Percentiles rank a stretch among this genome's conserved stretches.
phyloP scores from a whole-genome alignment of 1,284 basidiomycete genomes.

The Cerrena zonata region DNA sequence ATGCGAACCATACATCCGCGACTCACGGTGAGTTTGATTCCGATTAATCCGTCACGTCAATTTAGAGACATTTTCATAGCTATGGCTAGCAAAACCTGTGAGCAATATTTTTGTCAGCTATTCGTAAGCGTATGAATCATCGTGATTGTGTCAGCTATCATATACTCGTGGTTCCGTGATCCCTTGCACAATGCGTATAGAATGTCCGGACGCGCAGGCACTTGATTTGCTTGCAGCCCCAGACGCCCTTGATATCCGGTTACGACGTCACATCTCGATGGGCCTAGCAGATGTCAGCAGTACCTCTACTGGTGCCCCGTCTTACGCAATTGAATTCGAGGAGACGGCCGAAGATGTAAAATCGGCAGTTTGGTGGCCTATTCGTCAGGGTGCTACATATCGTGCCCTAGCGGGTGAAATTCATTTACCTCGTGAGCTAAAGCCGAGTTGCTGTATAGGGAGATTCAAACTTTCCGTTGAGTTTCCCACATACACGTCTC shows the following conservation, averaged over 20 bases:
- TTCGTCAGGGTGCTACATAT: not conserved
- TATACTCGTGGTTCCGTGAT: constrained; percentile 24
- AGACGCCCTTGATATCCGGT: constrained; percentile 17
- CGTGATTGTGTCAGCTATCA: constrained; percentile 13
- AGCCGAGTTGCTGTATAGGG: constrained; percentile 18
- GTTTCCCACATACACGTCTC: constrained; percentile 8
- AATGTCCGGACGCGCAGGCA: constrained; percentile 22
- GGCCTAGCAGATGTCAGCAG: constrained; percentile 5
- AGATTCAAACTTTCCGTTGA: constrained; percentile 20
- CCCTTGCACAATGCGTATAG: constrained; percentile 18
- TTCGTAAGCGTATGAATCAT: constrained; percentile 3
- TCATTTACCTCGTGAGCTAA: constrained; percentile 17
- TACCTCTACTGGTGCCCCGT: constrained; percentile 4
- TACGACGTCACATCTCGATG: constrained; percentile 19
- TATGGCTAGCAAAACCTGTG: constrained; percentile 23
- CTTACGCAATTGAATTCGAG: constrained; percentile 13
- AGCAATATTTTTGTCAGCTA: constrained; percentile 1
- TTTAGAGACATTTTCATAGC: constrained; percentile 8
- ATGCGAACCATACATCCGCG: constrained; percentile 25
- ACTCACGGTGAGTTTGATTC: constrained; percentile 15
- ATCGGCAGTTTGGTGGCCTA: constrained; percentile 17
- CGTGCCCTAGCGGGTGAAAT: constrained; percentile 22
- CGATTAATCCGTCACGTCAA: not conserved
- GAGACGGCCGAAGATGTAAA: constrained; percentile 1
- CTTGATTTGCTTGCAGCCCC: constrained; percentile 20